These are phyloP conservation scores for Rusavskia elegans DNA, from an alignment of 495 filamentous ascomycete genomes.

Conservation along the genomic window DNA sequence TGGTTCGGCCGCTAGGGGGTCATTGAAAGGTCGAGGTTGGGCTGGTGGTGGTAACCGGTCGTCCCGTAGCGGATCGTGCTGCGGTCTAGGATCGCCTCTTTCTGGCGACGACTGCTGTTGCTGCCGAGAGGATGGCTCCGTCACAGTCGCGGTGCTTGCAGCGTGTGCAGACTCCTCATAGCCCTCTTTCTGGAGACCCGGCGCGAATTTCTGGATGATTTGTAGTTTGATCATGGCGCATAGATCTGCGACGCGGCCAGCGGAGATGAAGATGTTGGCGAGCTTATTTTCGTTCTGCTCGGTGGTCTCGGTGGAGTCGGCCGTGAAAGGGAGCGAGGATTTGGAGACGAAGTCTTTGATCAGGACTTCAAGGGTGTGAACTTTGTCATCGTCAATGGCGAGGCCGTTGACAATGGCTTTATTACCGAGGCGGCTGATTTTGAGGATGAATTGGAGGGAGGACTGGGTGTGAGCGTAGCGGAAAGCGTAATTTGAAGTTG, in stretches of 20 bases:
- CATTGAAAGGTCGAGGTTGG: slow-evolving; percentile 49
- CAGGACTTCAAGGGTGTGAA: slow-evolving; percentile 56
- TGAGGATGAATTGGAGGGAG: slow-evolving; percentile 68
- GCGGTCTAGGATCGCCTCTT: slow-evolving; percentile 15
- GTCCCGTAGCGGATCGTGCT: slow-evolving; percentile 34
- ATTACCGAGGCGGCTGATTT: slow-evolving; percentile 62
- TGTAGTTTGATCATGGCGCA: slow-evolving; percentile 52
- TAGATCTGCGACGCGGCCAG: slow-evolving; percentile 48
- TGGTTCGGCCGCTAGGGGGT: slow-evolving; percentile 47
- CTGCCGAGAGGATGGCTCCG: background rate
- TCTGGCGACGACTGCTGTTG: slow-evolving; percentile 8
- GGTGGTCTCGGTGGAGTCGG: too few species aligned
- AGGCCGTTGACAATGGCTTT: slow-evolving; percentile 74
- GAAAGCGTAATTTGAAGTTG: slow-evolving; percentile 52
- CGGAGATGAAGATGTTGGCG: slow-evolving; percentile 57
- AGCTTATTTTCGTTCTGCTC: slow-evolving; percentile 25
- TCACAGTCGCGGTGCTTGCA: background rate
- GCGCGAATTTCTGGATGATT: slow-evolving; percentile 67
- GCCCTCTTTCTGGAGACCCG: slow-evolving; percentile 56
- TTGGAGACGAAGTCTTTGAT: slow-evolving; percentile 61
- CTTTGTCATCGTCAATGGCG: slow-evolving; percentile 64
- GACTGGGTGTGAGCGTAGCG: slow-evolving; percentile 85
- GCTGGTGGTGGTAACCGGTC: slow-evolving; percentile 39
- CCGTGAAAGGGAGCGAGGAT: slow-evolving; percentile 35
- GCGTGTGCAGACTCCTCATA: slow-evolving; percentile 42